Percentiles rank a stretch among this genome's conserved stretches.
phyloP scores from a whole-genome alignment of 2,329 filamentous ascomycete species.

The Dactylellina cionopaga region DNA sequence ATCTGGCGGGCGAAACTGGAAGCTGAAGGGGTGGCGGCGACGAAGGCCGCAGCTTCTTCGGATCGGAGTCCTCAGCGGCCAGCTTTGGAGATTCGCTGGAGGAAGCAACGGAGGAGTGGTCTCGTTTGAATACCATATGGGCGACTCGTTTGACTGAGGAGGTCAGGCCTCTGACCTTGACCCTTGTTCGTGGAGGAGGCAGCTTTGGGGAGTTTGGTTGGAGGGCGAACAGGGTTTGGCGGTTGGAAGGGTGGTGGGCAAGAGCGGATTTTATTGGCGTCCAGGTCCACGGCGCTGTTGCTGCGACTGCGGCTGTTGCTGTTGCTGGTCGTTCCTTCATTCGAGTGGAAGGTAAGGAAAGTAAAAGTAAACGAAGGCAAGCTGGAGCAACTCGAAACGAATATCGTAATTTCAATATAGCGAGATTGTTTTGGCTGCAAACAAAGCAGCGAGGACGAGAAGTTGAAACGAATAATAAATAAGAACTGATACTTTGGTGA shows the following conservation, averaged over 20 bases:
- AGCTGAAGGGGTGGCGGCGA: conserved; percentile 35
- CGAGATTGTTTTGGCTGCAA: neutral
- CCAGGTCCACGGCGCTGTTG: conserved; percentile 31
- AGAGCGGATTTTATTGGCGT: conserved; percentile 46
- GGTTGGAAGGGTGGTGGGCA: conserved; percentile 22
- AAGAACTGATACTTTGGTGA: no score
- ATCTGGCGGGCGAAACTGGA: conserved; percentile 31
- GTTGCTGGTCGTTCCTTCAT: conserved; percentile 17
- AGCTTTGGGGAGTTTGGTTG: conserved; percentile 46
- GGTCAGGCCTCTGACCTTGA: conserved; percentile 52
- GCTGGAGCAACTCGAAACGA: conserved; percentile 27
- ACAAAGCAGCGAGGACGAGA: neutral
- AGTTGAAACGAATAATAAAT: neutral
- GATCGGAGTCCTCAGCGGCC: conserved; percentile 34
- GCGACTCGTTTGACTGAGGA: conserved; percentile 53
- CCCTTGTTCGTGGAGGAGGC: conserved; percentile 52
- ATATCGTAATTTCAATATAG: neutral
- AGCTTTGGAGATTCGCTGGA: conserved; percentile 47
- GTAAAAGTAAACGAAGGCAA: neutral
- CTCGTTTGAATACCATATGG: conserved; percentile 52
- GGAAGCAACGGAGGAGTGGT: conserved; percentile 42
- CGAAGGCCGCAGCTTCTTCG: conserved; percentile 51
- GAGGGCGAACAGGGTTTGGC: conserved; percentile 49
- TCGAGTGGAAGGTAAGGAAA: neutral
- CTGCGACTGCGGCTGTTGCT: neutral